Evolutionary conservation across 768 basidiomycete genomes (phyloP).

Genomic region (Scleroderma citrinum): DNA sequence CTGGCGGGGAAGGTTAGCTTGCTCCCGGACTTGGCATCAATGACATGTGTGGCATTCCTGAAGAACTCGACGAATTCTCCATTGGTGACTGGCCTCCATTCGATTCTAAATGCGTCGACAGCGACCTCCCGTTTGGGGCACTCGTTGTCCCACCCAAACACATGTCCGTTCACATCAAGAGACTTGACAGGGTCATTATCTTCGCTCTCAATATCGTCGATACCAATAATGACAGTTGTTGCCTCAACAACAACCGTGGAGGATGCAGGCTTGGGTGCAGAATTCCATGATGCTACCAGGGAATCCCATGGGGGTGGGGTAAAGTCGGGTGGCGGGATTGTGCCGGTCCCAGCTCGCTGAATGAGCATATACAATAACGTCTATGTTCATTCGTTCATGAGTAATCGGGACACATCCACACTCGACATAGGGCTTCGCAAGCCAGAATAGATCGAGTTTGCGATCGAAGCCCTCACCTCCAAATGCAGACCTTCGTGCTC

Average conservation of each 20-base stretch:
- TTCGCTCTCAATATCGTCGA: slow-evolving; percentile 73
- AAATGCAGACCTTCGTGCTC: slow-evolving; percentile 89
- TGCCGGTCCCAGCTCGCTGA: slow-evolving; percentile 73
- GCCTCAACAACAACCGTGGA: slow-evolving; percentile 54
- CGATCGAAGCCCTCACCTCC: slow-evolving; percentile 42
- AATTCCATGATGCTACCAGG: slow-evolving; percentile 43
- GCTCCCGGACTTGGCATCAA: slow-evolving; percentile 30
- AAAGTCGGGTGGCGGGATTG: slow-evolving; percentile 74
- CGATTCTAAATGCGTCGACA: slow-evolving; percentile 68
- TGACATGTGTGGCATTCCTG: slow-evolving; percentile 35
- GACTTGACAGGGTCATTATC: slow-evolving; percentile 39
- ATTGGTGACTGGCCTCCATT: slow-evolving; percentile 86
- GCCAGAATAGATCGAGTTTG: neutral
- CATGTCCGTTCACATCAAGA: slow-evolving; percentile 45
- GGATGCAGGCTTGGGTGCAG: slow-evolving; percentile 36
- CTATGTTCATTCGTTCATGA: slow-evolving; percentile 22
- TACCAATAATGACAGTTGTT: slow-evolving; percentile 60
- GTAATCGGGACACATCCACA: neutral
- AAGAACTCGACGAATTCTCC: slow-evolving; percentile 77
- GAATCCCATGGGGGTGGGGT: slow-evolving; percentile 63
- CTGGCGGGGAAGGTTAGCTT: slow-evolving; percentile 16
- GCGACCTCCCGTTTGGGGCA: slow-evolving; percentile 56
- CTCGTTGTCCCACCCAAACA: slow-evolving; percentile 97
- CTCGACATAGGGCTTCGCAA: neutral
- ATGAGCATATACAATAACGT: slow-evolving; percentile 94